Percentiles rank a stretch among this genome's conserved stretches.
Conservation (phyloP, 1,139 yeast species). For the Magnusiomyces sp. region DNA sequence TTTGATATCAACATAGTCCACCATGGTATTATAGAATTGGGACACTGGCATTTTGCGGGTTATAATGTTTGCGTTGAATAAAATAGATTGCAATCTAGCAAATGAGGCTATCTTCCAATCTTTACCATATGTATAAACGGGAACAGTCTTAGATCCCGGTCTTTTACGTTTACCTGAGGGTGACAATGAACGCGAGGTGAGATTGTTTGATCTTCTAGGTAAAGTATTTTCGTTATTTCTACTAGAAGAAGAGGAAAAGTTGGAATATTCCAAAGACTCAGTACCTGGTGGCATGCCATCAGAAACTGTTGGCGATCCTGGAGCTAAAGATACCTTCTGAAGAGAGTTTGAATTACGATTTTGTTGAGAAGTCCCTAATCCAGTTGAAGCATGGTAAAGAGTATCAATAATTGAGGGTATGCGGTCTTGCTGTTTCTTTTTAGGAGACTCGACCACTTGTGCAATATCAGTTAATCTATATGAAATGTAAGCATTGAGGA, state of each 20-base stretch:
- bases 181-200: no score
- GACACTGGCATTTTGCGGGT: slow-evolving; percentile 39
- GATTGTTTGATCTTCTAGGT: no score
- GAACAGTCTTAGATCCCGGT: no score
- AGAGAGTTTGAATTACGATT: neutral
- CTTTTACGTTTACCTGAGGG: no score
- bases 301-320: no score
- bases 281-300: no score
- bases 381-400: no score
- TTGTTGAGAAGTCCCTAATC: neutral
- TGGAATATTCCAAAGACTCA: no score
- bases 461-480: slow-evolving; percentile 24
- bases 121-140: slow-evolving; percentile 57
- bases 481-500: slow-evolving; percentile 33
- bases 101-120: slow-evolving; percentile 79
- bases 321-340: neutral
- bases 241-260: no score
- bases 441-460: neutral
- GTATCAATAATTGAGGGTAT: no score
- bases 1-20: slow-evolving; percentile 67
- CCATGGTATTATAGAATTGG: slow-evolving; percentile 67
- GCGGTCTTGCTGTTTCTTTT: no score
- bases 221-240: no score
- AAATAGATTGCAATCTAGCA: slow-evolving; percentile 46
- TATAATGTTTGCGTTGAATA: slow-evolving; percentile 47